A percentile compares a stretch with the other conserved stretches of the same genome.
Evolutionary conservation across 371 early-diverging fungal genomes (phyloP).

Genomic region (Mortierella sp.): DNA sequence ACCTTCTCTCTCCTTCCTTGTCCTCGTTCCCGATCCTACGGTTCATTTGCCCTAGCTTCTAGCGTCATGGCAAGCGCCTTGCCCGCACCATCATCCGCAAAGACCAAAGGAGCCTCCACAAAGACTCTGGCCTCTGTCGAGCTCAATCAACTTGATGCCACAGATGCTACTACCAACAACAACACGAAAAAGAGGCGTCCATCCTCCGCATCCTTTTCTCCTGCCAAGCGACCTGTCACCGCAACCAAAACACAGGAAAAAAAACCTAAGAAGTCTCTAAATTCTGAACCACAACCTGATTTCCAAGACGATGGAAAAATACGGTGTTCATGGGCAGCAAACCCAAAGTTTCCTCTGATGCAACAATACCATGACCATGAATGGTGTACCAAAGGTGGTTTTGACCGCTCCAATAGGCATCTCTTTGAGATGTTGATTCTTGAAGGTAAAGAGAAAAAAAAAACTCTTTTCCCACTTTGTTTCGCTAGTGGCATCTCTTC

Average conservation of each 20-base stretch:
- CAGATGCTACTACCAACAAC: background rate
- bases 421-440: conserved; percentile 51
- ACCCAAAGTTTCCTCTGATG: conserved; percentile 24
- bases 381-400: conserved; percentile 34
- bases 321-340: conserved; percentile 37
- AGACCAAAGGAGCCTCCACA: background rate
- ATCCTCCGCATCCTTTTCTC: too few species aligned
- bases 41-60: too few species aligned
- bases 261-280: conserved; percentile 5
- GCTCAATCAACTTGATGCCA: too few species aligned
- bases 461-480: background rate
- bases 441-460: conserved; percentile 25
- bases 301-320: conserved; percentile 19
- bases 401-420: conserved; percentile 46
- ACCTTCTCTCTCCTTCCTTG: too few species aligned
- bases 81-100: too few species aligned
- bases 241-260: background rate
- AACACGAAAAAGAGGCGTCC: background rate
- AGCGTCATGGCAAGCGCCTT: too few species aligned
- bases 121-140: background rate
- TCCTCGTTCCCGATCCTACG: too few species aligned
- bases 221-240: background rate
- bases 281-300: background rate
- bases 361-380: conserved; percentile 45
- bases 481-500: background rate